Base-by-base conservation (phyloP, 805 yeast genomes). In the Metschnikowia anglica region DNA sequence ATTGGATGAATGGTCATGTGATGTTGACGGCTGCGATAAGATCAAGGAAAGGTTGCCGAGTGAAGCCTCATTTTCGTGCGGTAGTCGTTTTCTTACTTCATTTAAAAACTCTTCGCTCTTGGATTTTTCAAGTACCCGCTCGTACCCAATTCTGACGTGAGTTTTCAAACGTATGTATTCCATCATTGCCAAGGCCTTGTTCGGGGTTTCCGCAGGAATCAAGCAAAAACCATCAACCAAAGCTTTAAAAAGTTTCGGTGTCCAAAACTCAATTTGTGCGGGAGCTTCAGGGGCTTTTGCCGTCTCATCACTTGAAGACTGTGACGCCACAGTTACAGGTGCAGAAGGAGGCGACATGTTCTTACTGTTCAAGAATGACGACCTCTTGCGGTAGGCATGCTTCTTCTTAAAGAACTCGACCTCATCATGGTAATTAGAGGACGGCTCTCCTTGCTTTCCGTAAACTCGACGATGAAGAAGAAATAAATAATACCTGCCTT, bases 371-470 rank as follows among this genome's bases (percentile, higher is more conserved):
- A 34, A 23, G 12, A 39, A 39, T 4, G 38, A 20, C 8, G 38
- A 34, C 9, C 19, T 20, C 13, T 16, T 19, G 6, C 43, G 43
- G 16, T 20, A 34, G 11, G 33, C 33, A 19, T 20, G 15, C n/a
- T 24, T 36, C 23, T 36, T 41, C 29, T 20, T 30, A 19, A 20
- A 48, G n/a, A 13, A n/a, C 13, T 37, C 49, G 11, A 33, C 44
- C 32, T 43, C 40, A 27, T 46, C 51, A 12, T 17, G 29, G 24
- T 48, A 52, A 27, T 50, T 46, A 12, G 47, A 40, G 7, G 39
- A 20, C 2, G 56, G 54, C 34, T 52, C 56, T 2, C 54, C 56
- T 12, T 28, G 24, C 8, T 33, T 34, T 13, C 56, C 56, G 23
- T 46, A 52, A 13, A 44, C 44, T 10, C 42, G 37, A 5, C 47